These are phyloP conservation scores for Camellia japonica DNA, from an alignment of 148 eudicot species.

Conservation along the genomic window DNA sequence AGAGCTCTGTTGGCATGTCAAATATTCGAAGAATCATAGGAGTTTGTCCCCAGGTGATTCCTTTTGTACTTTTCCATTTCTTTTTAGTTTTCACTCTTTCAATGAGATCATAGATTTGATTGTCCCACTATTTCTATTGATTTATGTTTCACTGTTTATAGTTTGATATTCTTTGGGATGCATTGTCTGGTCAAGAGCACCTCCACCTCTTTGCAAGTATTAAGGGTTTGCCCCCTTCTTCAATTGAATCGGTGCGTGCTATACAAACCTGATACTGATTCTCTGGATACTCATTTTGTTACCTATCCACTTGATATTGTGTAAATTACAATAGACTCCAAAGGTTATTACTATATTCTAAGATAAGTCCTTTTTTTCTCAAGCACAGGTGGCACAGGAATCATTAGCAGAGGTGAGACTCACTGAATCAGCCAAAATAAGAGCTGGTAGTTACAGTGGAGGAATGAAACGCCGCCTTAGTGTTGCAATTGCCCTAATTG, in stretches of 20 bases:
- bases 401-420: conserved; percentile 72
- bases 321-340: background rate
- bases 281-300: background rate
- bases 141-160: conserved; percentile 21
- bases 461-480: conserved; percentile 99
- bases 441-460: conserved; percentile 84
- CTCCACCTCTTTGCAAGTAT: conserved; percentile 77
- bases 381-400: conserved; percentile 48
- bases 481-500: conserved; percentile 65
- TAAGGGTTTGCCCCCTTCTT: conserved; percentile 70
- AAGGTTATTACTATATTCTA: background rate
- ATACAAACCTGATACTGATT: conserved; percentile 4
- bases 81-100: background rate
- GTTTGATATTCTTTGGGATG: conserved; percentile 94
- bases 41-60: conserved; percentile 84
- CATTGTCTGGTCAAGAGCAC: conserved; percentile 78
- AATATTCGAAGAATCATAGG: conserved; percentile 78
- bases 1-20: conserved; percentile 74
- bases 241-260: conserved; percentile 48
- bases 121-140: background rate
- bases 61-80: background rate
- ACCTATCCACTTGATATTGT: background rate
- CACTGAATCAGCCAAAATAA: conserved; percentile 53
- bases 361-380: background rate
- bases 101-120: background rate